phyloP scores from a whole-genome alignment of 306 rosid genomes.

The Delonix regia region DNA sequence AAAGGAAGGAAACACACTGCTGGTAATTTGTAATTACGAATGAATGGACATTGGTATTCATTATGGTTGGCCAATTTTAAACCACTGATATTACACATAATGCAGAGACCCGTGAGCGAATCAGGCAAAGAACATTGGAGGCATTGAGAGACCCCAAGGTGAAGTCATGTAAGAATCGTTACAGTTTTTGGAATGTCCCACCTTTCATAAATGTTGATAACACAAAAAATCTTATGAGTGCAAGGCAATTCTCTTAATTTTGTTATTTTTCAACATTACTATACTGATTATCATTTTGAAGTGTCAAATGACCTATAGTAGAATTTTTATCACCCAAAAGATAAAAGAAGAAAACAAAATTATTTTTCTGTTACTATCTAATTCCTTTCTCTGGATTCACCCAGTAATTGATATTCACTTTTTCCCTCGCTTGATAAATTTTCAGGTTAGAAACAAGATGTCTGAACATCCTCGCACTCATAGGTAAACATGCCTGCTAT shows the following conservation, averaged over 20 bases:
- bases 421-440: conserved; percentile 31
- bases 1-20: conserved; percentile 81
- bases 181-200: conserved; percentile 38
- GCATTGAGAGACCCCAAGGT: conserved; percentile 93
- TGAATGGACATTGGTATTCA: conserved; percentile 18
- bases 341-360: not conserved
- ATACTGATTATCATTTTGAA: not conserved
- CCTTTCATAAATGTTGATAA: conserved; percentile 14
- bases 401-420: conserved; percentile 10
- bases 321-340: not conserved
- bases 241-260: not conserved
- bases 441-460: conserved; percentile 86
- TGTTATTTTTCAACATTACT: conserved; percentile 4
- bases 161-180: conserved; percentile 75
- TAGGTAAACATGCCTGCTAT: conserved; percentile 51
- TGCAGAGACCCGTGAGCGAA: conserved; percentile 76
- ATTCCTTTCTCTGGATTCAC: not conserved
- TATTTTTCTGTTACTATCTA: not conserved
- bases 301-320: conserved; percentile 1
- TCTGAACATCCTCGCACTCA: conserved; percentile 65
- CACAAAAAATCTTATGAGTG: conserved; percentile 16
- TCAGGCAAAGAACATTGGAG: conserved; percentile 73
- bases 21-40: conserved; percentile 57
- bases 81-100: conserved; percentile 19
- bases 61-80: conserved; percentile 29